Base-by-base conservation (phyloP, 2,329 filamentous ascomycete genomes). In the Xylariaceae sp. region DNA sequence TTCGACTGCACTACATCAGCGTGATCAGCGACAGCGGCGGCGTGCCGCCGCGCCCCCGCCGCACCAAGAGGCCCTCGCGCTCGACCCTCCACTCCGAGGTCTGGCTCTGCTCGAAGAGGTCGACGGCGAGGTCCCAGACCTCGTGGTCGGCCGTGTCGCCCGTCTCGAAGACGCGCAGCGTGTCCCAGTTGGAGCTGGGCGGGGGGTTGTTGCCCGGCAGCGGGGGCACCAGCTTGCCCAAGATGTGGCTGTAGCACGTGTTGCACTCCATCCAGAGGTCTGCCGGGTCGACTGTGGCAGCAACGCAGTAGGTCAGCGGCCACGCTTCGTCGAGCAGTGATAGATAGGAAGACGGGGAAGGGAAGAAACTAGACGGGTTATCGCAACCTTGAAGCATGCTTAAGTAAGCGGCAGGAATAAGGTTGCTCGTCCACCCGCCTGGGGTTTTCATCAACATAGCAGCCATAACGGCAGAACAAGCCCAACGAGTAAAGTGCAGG, bases 211-310 rank as follows among this genome's bases (percentile, higher is more conserved):
- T 23, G 21, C 12, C 10, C 7, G 25, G 25, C 9, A 27, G 12
- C 13, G 21, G 19, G 9, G 17, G 16, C 7, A 11, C 49, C 4
- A 70, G 41, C 36, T 61, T 49, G 12, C 51, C 54, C 46, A 67
- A 57, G 18, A 77, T 58, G 19, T 68, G 49, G 3, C 56, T 59
- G 47, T 75, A 75, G 0, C 64, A 57, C 2, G 64, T 67, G 37
- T 69, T 62, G 11, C 71, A 64, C 50, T 77, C 71, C 56, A 69
- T 66, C 70, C 73, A 75, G 3, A 68, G 46, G 35, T 69, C 65
- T 1, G 55, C 53, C 11, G 57, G 46, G 13, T 66, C 58, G 29
- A 68, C 52, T 17, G n/a, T n/a, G n/a, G n/a, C n/a, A n/a, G n/a
- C n/a, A n/a, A n/a, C n/a, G n/a, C n/a, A n/a, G n/a, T n/a, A n/a